Base-by-base conservation (phyloP, 2,329 filamentous ascomycete genomes). In the Plectosphaerella plurivora region DNA sequence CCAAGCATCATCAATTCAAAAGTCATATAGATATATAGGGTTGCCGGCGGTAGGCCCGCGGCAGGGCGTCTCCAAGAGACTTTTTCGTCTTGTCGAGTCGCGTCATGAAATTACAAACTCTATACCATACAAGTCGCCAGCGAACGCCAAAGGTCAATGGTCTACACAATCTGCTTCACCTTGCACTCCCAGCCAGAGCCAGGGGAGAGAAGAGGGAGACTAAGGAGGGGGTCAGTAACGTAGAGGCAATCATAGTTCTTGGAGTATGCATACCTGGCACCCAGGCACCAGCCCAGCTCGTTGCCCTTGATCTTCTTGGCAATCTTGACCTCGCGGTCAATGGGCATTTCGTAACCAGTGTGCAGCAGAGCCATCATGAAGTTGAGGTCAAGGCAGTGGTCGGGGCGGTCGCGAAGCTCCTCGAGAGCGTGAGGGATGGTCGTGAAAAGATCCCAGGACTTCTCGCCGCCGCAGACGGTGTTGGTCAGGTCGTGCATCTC, bases 301-400 rank as follows among this genome's bases (percentile, higher is more conserved):
- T 97, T 97, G 52, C 86, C 86, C 76, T 95, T 93, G 66, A 99
- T 96, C 81, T 97, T 96, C 88, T 99, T 99, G 55, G 93, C 94
- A 66, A 97, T 96, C 79, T 89, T 93, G 59, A 99, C 91, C 72
- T 99, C 94, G 39, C 95, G 83, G 60, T 96, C 90, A 62, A 97
- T 86, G 4, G 93, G 93, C 91, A 99, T 97, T 61, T 97, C 94
- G 65, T 99, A 99, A 3, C 94, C 94, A 6, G 91, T 96, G 71
- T 97, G 92, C 51, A 97, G 75, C 53, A 99, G 77, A 24, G 89
- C 89, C 62, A 96, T 75, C 91, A 97, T 97, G 67, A 97, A 99
- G 76, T 90, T 99, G 62, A 99, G 76, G 71, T 99, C 94, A 63
- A 99, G 74, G 73, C 94, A 99, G 71, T 88, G 89, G 72, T 99